phyloP scores from a whole-genome alignment of 2,329 filamentous ascomycete species.

The Sporothrix euskadiensis region DNA sequence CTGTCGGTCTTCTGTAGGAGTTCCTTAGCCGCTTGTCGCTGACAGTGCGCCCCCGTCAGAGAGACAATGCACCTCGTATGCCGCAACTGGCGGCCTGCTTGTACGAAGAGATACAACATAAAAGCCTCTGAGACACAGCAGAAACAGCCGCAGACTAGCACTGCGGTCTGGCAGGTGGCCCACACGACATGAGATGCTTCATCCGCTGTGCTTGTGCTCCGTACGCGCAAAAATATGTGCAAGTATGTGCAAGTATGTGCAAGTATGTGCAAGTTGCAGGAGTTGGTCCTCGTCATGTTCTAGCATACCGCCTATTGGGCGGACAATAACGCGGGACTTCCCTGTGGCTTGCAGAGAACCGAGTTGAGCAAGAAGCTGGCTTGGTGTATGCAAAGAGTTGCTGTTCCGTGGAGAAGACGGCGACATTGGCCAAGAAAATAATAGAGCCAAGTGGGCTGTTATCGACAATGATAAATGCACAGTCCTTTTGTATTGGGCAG shows the following conservation, averaged over 20 bases:
- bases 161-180: slow-evolving; percentile 8
- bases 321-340: background rate
- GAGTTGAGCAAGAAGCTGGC: background rate
- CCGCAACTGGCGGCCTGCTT: background rate
- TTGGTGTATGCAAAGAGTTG: background rate
- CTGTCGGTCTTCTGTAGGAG: background rate
- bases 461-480: background rate
- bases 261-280: no score
- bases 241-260: background rate
- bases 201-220: background rate
- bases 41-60: background rate
- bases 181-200: background rate
- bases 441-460: no score
- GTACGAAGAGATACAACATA: no score
- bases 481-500: background rate
- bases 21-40: background rate
- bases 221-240: background rate
- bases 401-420: background rate
- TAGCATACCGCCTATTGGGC: background rate
- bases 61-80: background rate
- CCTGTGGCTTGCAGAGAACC: background rate
- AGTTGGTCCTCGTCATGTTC: background rate
- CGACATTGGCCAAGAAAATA: background rate
- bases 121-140: background rate
- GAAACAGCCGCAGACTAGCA: background rate